Conservation (phyloP, 371 early-diverging fungal genomes). For the Mortierella sp. region DNA sequence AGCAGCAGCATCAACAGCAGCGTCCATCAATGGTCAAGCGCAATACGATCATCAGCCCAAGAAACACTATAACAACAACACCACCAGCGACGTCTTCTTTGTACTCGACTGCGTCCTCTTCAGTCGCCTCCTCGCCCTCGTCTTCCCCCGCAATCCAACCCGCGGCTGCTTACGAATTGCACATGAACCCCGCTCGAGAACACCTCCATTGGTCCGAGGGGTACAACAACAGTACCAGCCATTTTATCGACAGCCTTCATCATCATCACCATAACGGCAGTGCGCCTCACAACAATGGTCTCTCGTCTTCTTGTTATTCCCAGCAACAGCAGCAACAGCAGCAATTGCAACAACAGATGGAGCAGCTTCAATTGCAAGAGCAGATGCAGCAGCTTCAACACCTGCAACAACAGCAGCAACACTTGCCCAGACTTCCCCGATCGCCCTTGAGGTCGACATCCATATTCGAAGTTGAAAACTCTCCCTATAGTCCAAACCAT, state of each 20-base stretch:
- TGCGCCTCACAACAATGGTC: background rate
- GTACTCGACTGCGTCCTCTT: conserved; percentile 2
- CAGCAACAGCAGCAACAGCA: background rate
- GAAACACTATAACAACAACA: background rate
- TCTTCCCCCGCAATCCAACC: conserved; percentile 5
- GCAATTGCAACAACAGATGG: background rate
- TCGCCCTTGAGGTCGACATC: conserved; percentile 2
- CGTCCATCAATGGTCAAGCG: background rate
- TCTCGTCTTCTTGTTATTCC: background rate
- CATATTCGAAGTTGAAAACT: background rate
- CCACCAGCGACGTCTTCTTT: background rate
- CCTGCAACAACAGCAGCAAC: background rate
- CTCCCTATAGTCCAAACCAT: background rate
- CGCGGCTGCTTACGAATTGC: conserved; percentile 5
- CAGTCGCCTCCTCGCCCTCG: background rate
- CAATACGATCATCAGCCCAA: background rate
- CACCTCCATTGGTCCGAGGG: conserved; percentile 2
- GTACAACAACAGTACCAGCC: background rate
- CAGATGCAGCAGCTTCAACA: background rate
- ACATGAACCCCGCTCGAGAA: conserved; percentile 4
- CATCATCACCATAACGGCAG: background rate
- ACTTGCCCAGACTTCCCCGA: conserved; percentile 4
- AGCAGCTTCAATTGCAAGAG: background rate
- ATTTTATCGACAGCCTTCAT: background rate
- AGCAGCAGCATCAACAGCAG: background rate